These are phyloP conservation scores for Calcarisporium arbuscula DNA, from an alignment of 2,329 filamentous ascomycete species.

Conservation along the genomic window DNA sequence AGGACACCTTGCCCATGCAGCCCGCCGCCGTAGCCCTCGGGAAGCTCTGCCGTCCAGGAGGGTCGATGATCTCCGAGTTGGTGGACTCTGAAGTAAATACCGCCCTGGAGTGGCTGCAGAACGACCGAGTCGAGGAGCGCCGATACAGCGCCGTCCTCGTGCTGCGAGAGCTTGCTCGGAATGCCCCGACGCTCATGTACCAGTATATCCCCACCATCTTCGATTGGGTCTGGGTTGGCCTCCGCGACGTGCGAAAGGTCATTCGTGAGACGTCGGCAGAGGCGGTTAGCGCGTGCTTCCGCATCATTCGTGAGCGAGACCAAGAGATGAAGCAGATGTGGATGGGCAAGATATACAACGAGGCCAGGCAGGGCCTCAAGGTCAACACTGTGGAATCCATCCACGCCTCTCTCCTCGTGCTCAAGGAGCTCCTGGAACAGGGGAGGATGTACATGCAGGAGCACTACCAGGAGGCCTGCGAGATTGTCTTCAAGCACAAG, in stretches of 20 bases:
- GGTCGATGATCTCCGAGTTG: constrained; percentile 87
- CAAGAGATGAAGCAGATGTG: constrained; percentile 78
- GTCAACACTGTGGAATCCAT: constrained; percentile 78
- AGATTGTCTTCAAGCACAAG: constrained; percentile 86
- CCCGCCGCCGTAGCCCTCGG: constrained; percentile 84
- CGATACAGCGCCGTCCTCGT: constrained; percentile 90
- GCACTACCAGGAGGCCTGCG: constrained; percentile 84
- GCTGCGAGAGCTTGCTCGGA: constrained; percentile 81
- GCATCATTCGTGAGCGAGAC: constrained; percentile 91
- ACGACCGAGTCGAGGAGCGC: constrained; percentile 86
- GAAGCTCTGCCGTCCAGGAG: constrained; percentile 84
- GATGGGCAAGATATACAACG: constrained; percentile 87
- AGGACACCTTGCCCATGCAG: constrained; percentile 86
- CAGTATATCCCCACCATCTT: constrained; percentile 92
- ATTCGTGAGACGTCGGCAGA: constrained; percentile 90
- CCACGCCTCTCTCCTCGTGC: constrained; percentile 87
- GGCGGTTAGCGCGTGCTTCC: constrained; percentile 89
- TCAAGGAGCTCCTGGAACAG: constrained; percentile 88
- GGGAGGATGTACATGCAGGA: constrained; percentile 99
- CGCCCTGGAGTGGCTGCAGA: constrained; percentile 92
- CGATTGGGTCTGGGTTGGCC: constrained; percentile 90
- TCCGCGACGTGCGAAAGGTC: constrained; percentile 82
- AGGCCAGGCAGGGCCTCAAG: constrained; percentile 73
- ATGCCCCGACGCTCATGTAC: constrained; percentile 93
- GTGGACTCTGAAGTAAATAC: constrained; percentile 97